Conservation (phyloP, 2,329 filamentous ascomycete species). For the Cercospora sp. region DNA sequence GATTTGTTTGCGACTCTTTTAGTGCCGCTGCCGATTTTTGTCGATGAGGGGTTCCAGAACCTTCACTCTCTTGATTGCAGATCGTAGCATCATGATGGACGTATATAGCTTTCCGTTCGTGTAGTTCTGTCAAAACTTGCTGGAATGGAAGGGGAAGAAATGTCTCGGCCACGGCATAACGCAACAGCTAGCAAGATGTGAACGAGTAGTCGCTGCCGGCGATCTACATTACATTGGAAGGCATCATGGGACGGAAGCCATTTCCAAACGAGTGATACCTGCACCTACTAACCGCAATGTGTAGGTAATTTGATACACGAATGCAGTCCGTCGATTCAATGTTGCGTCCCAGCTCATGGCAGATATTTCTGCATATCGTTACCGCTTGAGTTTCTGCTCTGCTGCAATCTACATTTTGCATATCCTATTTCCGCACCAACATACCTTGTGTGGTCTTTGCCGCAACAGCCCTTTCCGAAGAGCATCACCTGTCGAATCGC, state of each 20-base stretch:
- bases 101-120: no score
- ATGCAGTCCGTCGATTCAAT: not conserved
- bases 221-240: not conserved
- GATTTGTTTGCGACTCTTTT: no score
- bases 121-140: no score
- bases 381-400: not conserved
- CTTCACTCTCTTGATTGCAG: no score
- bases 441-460: slow-evolving; percentile 8
- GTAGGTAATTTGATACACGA: not conserved
- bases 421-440: slow-evolving; percentile 8
- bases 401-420: slow-evolving; percentile 4
- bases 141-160: no score
- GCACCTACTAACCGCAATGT: not conserved
- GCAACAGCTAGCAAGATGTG: not conserved
- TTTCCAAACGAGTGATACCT: not conserved
- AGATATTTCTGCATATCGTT: not conserved
- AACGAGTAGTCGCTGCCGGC: not conserved
- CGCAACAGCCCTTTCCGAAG: slow-evolving; percentile 10
- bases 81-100: no score
- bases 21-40: no score
- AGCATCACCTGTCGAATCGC: not conserved
- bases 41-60: no score
- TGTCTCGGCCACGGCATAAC: no score
- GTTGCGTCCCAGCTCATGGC: not conserved
- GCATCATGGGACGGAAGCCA: not conserved